Evolutionary conservation across 768 basidiomycete genomes (phyloP).

Genomic region (Rhodotorula diobovata): DNA sequence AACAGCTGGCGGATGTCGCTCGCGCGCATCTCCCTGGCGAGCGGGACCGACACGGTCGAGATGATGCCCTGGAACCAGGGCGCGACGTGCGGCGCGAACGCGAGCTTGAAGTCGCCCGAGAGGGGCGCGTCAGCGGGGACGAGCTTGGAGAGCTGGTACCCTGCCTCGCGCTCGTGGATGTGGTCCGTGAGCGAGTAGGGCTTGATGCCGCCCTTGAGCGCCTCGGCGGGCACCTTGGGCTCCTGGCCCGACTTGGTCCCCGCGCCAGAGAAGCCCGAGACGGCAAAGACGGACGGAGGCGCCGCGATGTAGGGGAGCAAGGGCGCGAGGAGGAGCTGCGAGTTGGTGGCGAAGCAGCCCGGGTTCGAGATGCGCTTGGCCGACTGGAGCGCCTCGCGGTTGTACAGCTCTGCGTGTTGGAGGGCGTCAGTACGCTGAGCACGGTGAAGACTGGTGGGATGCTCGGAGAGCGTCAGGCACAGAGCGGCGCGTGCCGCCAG

Average conservation of each 20-base stretch:
- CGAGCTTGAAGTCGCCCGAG: slow-evolving; percentile 63
- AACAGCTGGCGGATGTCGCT: slow-evolving; percentile 68
- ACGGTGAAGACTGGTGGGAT: neutral
- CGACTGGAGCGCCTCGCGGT: slow-evolving; percentile 60
- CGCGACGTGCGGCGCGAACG: slow-evolving; percentile 79
- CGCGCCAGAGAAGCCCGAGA: slow-evolving; percentile 92
- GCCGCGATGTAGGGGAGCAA: slow-evolving; percentile 71
- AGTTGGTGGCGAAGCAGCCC: slow-evolving; percentile 92
- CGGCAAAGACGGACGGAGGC: slow-evolving; percentile 68
- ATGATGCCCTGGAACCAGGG: slow-evolving; percentile 98
- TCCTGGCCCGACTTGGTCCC: slow-evolving; percentile 76
- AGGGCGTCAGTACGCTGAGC: slow-evolving; percentile 36
- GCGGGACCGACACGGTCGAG: slow-evolving; percentile 75
- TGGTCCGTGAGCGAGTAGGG: slow-evolving; percentile 93
- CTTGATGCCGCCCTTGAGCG: slow-evolving; percentile 67
- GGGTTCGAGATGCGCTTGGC: slow-evolving; percentile 92
- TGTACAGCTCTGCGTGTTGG: slow-evolving; percentile 69
- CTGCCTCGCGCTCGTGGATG: slow-evolving; percentile 96
- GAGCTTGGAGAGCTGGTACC: slow-evolving; percentile 71
- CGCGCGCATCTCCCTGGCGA: slow-evolving; percentile 64
- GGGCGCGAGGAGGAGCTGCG: slow-evolving; percentile 86
- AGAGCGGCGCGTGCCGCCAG: no score
- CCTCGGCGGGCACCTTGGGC: slow-evolving; percentile 75
- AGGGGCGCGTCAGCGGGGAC: slow-evolving; percentile 50
- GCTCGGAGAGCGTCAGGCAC: no score